Conservation (phyloP, 2,329 filamentous ascomycete genomes). For the Fusarium napiforme region DNA sequence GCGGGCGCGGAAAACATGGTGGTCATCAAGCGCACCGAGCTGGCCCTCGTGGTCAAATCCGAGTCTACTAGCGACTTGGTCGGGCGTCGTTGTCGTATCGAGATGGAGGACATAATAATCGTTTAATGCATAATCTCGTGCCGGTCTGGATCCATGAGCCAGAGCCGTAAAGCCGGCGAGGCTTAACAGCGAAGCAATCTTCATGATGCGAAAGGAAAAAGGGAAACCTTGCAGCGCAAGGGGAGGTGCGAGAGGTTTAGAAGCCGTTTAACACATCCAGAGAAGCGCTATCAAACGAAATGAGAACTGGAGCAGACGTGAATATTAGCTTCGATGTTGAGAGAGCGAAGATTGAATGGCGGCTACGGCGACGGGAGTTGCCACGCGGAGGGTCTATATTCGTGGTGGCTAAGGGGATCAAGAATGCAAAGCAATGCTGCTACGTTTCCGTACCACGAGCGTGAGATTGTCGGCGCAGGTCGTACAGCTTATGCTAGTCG, state of each 20-base stretch:
- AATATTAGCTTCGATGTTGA: conserved; percentile 12
- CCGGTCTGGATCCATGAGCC: conserved; percentile 60
- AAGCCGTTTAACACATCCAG: conserved; percentile 42
- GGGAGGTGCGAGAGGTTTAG: conserved; percentile 25
- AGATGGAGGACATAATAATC: conserved; percentile 97
- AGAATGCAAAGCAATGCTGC: conserved; percentile 5
- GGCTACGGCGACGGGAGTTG: conserved; percentile 2
- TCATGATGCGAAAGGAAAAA: conserved; percentile 54
- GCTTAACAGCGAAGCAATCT: conserved; percentile 62
- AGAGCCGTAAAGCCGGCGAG: conserved; percentile 63
- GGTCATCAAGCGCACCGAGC: conserved; percentile 79
- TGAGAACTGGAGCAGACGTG: background rate
- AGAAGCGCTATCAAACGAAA: conserved; percentile 10
- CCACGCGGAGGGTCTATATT: conserved; percentile 21
- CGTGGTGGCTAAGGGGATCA: conserved; percentile 3
- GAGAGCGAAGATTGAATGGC: background rate
- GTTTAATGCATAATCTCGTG: conserved; percentile 79
- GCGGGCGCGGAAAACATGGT: conserved; percentile 85
- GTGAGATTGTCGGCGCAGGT: conserved; percentile 16
- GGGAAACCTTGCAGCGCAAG: conserved; percentile 33
- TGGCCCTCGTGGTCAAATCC: conserved; percentile 84
- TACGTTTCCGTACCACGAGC: conserved; percentile 11
- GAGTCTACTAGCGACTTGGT: conserved; percentile 75
- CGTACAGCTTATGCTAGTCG: conserved; percentile 18
- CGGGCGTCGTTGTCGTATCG: conserved; percentile 71